Conservation (phyloP, 148 eudicot species). For the Rhododendron griersonianum region DNA sequence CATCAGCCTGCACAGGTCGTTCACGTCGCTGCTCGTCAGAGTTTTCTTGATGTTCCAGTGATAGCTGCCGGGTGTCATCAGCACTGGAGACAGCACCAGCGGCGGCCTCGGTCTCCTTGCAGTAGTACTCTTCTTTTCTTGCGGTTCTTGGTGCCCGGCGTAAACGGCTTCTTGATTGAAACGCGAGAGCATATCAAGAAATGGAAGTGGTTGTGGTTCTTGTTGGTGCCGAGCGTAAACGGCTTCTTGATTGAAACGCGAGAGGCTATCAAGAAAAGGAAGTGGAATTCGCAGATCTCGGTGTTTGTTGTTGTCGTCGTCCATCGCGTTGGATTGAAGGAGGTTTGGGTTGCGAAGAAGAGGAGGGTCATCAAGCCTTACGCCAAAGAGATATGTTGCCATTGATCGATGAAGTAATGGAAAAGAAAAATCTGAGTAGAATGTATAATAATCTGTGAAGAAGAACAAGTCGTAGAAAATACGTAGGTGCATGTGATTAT, state of each 20-base stretch:
- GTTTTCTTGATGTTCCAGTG: conserved; percentile 7
- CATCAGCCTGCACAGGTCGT: background rate
- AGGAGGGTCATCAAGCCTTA: background rate
- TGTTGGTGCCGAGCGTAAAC: too few species aligned
- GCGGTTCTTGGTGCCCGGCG: background rate
- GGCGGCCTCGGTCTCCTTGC: background rate
- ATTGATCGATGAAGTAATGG: background rate
- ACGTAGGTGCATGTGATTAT: background rate
- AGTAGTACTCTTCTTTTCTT: background rate
- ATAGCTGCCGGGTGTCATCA: background rate
- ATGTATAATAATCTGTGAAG: background rate
- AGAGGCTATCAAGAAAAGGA: background rate
- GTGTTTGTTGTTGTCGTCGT: background rate
- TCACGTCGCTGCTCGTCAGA: background rate
- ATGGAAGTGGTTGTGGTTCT: background rate
- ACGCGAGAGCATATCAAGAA: background rate
- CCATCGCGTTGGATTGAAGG: background rate
- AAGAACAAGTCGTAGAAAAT: background rate
- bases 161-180: background rate
- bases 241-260: background rate
- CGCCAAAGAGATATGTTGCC: background rate
- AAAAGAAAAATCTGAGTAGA: background rate
- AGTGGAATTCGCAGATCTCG: background rate
- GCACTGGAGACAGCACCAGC: background rate
- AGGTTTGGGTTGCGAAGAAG: background rate